A percentile compares a stretch with the other conserved stretches of the same genome.
phyloP scores from a whole-genome alignment of 2,329 filamentous ascomycete genomes.

The Canariomyces notabilis region DNA sequence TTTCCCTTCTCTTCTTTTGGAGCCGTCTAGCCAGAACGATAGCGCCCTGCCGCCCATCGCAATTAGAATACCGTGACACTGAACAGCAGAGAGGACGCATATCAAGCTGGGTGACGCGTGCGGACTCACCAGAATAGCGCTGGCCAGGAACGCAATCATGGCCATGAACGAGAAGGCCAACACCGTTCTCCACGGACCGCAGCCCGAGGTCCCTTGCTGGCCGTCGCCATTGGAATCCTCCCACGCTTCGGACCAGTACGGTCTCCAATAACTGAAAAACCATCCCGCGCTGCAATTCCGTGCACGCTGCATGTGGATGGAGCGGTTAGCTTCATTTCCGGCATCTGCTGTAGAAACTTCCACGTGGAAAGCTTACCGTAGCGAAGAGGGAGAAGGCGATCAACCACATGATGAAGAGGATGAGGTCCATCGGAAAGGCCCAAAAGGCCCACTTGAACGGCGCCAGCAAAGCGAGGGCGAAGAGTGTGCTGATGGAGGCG shows the following conservation, averaged over 20 bases:
- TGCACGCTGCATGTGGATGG: constrained; percentile 12
- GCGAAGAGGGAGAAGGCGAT: constrained; percentile 18
- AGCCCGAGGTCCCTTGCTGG: constrained; percentile 11
- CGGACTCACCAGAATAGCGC: constrained; percentile 14
- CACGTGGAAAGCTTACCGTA: constrained; percentile 9
- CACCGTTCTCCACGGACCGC: constrained; percentile 14
- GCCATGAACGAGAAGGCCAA: constrained; percentile 22
- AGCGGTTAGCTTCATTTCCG: constrained; percentile 12
- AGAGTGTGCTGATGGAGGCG: constrained; percentile 18
- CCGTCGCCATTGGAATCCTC: too few species aligned
- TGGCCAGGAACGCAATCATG: constrained; percentile 16
- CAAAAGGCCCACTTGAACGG: constrained; percentile 19
- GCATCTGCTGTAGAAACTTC: fast-evolving
- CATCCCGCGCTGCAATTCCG: too few species aligned
- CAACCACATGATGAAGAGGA: constrained; percentile 22
- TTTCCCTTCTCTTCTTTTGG: too few species aligned
- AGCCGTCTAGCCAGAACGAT: too few species aligned
- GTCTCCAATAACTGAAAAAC: constrained; percentile 23
- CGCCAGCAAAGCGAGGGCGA: constrained; percentile 16
- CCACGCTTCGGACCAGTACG: constrained; percentile 19
- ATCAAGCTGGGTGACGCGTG: too few species aligned
- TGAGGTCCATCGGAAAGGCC: constrained; percentile 17
- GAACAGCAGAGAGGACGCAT: too few species aligned
- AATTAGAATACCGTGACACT: too few species aligned
- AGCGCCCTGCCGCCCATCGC: too few species aligned